Conservation (phyloP, 148 eudicot genomes). For the Amaranthus hypochondriacus region DNA sequence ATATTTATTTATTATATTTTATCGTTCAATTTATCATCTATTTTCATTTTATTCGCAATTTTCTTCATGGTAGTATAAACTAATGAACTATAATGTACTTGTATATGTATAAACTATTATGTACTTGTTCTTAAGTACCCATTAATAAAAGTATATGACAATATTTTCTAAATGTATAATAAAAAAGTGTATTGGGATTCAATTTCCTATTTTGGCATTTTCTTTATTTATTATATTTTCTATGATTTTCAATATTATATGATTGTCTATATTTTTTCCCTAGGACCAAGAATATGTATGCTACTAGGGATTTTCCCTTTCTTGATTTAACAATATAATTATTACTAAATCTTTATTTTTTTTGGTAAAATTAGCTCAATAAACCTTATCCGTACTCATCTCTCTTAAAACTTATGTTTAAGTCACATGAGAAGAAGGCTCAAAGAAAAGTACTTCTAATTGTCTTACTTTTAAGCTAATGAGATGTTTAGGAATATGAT, state of each 20-base stretch:
- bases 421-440: too few relatives aligned
- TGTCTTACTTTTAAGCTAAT: not conserved
- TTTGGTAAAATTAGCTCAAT: not conserved
- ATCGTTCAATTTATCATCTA: too few relatives aligned
- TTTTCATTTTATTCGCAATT: too few relatives aligned
- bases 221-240: not conserved
- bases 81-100: slow-evolving; percentile 11
- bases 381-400: not conserved
- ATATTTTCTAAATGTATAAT: slow-evolving; percentile 20
- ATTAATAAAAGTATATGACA: not conserved
- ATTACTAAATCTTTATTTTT: not conserved
- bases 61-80: too few relatives aligned
- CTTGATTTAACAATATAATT: not conserved
- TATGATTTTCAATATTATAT: not conserved
- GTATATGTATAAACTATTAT: slow-evolving; percentile 21
- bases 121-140: slow-evolving; percentile 16
- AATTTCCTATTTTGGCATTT: not conserved
- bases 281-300: not conserved
- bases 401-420: too few relatives aligned
- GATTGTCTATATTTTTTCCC: not conserved
- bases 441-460: too few relatives aligned
- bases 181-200: slow-evolving; percentile 3
- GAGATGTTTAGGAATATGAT: not conserved
- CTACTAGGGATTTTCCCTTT: too few relatives aligned
- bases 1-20: too few relatives aligned